Evolutionary conservation across 257 asterid species (phyloP).

Genomic region (Nicotiana paniculata): DNA sequence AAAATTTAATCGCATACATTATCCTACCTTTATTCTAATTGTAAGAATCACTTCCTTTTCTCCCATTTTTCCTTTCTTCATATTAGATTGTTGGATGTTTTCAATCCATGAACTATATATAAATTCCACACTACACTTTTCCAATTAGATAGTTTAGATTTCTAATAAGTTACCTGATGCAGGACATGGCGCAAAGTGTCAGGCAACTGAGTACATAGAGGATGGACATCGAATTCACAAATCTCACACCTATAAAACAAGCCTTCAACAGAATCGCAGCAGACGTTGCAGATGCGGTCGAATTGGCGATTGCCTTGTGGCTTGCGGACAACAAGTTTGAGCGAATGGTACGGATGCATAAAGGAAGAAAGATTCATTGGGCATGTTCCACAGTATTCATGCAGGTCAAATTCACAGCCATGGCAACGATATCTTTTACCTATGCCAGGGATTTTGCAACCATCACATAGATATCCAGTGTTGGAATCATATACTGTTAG

Average conservation of each 20-base stretch:
- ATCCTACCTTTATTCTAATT: too few species aligned
- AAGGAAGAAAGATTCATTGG: conserved; percentile 20
- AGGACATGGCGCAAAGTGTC: conserved; percentile 28
- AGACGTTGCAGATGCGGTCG: conserved; percentile 29
- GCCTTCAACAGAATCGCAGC: conserved; percentile 41
- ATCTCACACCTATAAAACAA: conserved; percentile 41
- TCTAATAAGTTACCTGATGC: conserved; percentile 8
- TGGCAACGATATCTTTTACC: conserved; percentile 36
- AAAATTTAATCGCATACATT: too few species aligned
- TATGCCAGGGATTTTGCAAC: conserved; percentile 32
- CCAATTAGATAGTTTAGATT: too few species aligned
- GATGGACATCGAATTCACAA: conserved; percentile 48
- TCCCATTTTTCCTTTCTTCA: too few species aligned
- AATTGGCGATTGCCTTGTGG: conserved; percentile 1
- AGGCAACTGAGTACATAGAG: conserved; percentile 42
- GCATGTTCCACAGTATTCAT: conserved; percentile 45
- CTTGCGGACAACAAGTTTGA: conserved; percentile 15
- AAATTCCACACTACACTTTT: too few species aligned
- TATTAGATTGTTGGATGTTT: too few species aligned
- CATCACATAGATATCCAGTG: conserved; percentile 25
- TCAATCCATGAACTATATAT: too few species aligned
- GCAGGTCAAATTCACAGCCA: conserved; percentile 39
- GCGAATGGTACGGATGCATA: conserved; percentile 10
- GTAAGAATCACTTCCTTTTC: too few species aligned
- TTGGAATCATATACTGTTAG: not conserved